Evolutionary conservation across 495 filamentous ascomycete genomes (phyloP), one percentile per base, ranked within the genome.

Genomic region (Beverwykella pulmonaria): DNA sequence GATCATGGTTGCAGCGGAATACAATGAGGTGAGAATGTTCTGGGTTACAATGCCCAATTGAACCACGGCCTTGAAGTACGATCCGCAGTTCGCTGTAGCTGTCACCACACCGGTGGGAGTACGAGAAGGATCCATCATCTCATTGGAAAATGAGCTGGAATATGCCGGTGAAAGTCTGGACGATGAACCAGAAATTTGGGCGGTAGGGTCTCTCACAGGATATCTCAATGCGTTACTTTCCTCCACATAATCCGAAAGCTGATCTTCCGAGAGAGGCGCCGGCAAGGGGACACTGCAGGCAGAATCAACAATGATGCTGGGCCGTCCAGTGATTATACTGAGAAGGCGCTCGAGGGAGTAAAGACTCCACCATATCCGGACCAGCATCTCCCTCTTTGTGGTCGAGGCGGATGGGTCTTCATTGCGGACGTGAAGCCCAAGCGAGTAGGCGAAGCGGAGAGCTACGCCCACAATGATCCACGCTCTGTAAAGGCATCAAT

Each of bases 301-400:
- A 52, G 76, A 76, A 58, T 86, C 81, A 23, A 76, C 74, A 29
- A 88, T 82, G 63, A 80, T 83, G 20, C 81, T 82, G 6, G 86
- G 86, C 15, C 87, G 81, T 14, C 87, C 87, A 2, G 84, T 88
- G 63, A 88, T 82, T 25, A 81, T 75, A 65, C 81, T 80, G 44
- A 89, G 78, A 14, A 82, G 76, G 53, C 83, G 80, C 36, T 89
- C 87, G 20, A 88, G 61, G 5, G 79, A 81, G 62, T 84, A 84
- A 17, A 88, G 57, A 9, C 86, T 80, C 80, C 83, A 87, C 86
- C 86, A 89, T 22, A 87, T 78, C 3, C 84, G 82, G 53, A 83
- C 81, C 41, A 85, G 78, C 29, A 82, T 79, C 60, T 87, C 84
- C 58, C 82, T 84, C 27, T 84, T 81, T 20, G 75, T 76, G 59